These are phyloP conservation scores for Arabidopsis thaliana DNA, from an alignment of 345 rosid genomes.

Conservation along the genomic window TAIR10.1 NC_003076.8:9480501-9481000, in stretches of 20 bases:
- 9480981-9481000: not conserved
- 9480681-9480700: slow-evolving; percentile 41
- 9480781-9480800: not conserved
- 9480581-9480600: slow-evolving; percentile 10
- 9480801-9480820: not conserved
- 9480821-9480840: not conserved
- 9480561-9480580: slow-evolving; percentile 14
- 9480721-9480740: slow-evolving; percentile 19
- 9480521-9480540: slow-evolving; percentile 32
- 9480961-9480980: slow-evolving; percentile 19
- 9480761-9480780: not conserved
- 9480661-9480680: slow-evolving; percentile 46
- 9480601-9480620: slow-evolving; percentile 7
- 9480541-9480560: slow-evolving; percentile 23
- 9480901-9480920: not conserved
- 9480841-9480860: not conserved
- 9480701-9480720: slow-evolving; percentile 37
- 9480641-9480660: not conserved
- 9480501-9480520: slow-evolving; percentile 36
- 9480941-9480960: slow-evolving; percentile 1
- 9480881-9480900: not conserved
- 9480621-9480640: slow-evolving; percentile 11
- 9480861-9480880: not conserved
- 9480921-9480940: slow-evolving; percentile 46
- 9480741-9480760: not conserved